Percentiles rank a stretch among this genome's conserved stretches.
Conservation (phyloP, 495 filamentous ascomycete species). For the Pyronema domesticum region DNA sequence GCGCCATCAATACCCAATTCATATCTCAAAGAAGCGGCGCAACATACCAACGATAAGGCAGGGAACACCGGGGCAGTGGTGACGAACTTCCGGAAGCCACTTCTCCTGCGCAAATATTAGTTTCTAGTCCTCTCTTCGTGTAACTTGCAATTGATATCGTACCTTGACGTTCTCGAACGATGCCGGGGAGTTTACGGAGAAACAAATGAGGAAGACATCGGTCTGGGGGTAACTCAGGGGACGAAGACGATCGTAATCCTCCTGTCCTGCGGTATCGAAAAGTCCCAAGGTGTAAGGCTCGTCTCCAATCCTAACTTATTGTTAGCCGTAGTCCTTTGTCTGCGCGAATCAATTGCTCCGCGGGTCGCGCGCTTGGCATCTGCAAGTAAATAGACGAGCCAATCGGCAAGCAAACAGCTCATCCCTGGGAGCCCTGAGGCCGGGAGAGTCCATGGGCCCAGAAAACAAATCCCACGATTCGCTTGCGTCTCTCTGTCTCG, state of each 20-base stretch:
- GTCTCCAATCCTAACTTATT: constrained; percentile 69
- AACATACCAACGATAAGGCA: constrained; percentile 75
- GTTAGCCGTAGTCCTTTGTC: not conserved
- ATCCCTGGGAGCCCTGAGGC: too few relatives aligned
- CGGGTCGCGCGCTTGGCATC: not conserved
- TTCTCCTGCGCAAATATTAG: constrained; percentile 44
- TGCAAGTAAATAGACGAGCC: constrained; percentile 2
- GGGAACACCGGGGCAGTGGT: constrained; percentile 94
- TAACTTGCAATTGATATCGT: not conserved
- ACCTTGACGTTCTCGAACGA: constrained; percentile 88
- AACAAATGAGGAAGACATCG: constrained; percentile 96
- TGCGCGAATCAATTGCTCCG: not conserved
- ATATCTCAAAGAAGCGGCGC: not conserved
- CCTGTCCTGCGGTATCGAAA: constrained; percentile 97
- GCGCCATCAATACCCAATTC: not conserved
- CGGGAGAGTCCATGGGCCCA: too few relatives aligned
- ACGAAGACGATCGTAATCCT: constrained; percentile 95
- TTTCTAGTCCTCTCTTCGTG: not conserved
- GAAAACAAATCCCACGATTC: too few relatives aligned
- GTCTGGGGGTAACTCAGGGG: constrained; percentile 96
- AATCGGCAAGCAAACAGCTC: not conserved
- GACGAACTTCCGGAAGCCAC: constrained; percentile 96
- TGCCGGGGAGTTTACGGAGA: constrained; percentile 94
- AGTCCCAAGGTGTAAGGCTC: constrained; percentile 94
- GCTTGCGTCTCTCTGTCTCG: too few relatives aligned